Evolutionary conservation across 2,329 filamentous ascomycete genomes (phyloP), one percentile per base, ranked within the genome.

Genomic region (Bipolaris gigantea): DNA sequence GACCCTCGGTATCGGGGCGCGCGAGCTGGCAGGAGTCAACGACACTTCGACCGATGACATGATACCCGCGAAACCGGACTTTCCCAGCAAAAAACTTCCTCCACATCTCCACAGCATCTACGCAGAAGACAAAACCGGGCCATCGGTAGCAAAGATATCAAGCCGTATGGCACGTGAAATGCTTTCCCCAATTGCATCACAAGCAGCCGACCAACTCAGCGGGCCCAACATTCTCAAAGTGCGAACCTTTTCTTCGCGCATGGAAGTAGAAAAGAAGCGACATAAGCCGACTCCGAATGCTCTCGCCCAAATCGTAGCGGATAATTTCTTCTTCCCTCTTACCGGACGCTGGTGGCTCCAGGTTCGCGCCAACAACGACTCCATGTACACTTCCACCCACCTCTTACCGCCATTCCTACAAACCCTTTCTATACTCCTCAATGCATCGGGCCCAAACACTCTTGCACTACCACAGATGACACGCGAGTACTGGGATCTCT

Each of bases 211-310:
- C 69, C 81, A 87, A 19, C 80, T 86, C 6, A 88, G 88, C 0
- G 92, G 93, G 0, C 92, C 94, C 0, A 86, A 92, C 61, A 84
- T 88, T 5, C 84, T 99, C 41, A 97, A 97, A 76, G 84, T 97
- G 19, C 86, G 90, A 25, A 96, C 88, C 2, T 96, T 97, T 75
- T 93, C 88, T 10, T 90, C 89, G 0, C 86, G 89, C 16, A 85
- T 92, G 72, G 80, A 84, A 53, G 81, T 87, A 16, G 83, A 88
- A 65, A 83, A 83, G 51, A 81, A 79, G 57, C 79, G 83, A 44
- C 81, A 79, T 44, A 80, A 80, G 51, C 80, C 86, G 3, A 87
- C 88, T 13, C 83, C 88, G 10, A 96, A 96, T 68, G 87, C 87
- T 8, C 85, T 96, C 0, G 88, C 92, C 35, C 85, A 87, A 46